phyloP scores from a whole-genome alignment of 2,329 filamentous ascomycete species.

The Ceratocystis papillata region DNA sequence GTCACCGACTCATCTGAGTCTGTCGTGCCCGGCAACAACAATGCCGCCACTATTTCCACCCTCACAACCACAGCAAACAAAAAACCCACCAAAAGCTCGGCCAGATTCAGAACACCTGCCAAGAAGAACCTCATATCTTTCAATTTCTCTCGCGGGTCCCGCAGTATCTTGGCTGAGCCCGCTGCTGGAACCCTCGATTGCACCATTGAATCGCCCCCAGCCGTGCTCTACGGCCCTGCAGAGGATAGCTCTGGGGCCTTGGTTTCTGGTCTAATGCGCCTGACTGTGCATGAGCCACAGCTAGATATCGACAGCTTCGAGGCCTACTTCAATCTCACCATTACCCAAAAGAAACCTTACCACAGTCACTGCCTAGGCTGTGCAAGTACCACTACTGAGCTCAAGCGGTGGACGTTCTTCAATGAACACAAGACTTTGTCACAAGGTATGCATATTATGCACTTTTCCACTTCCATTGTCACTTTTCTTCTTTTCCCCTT shows the following conservation, averaged over 20 bases:
- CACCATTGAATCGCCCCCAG: conserved; percentile 73
- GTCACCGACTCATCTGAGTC: conserved; percentile 33
- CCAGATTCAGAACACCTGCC: conserved; percentile 27
- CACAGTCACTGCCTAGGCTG: conserved; percentile 69
- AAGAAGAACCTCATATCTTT: conserved; percentile 36
- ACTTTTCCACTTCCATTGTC: background rate
- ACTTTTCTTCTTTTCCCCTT: background rate
- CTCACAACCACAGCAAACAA: conserved; percentile 31
- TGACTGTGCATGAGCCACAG: conserved; percentile 57
- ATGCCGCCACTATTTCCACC: conserved; percentile 36
- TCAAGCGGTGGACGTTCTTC: conserved; percentile 72
- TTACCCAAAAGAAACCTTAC: conserved; percentile 72
- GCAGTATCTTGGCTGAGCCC: conserved; percentile 34
- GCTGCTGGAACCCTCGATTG: conserved; percentile 40
- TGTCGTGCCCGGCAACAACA: conserved; percentile 30
- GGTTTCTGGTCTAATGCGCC: conserved; percentile 69
- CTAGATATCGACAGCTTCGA: conserved; percentile 61
- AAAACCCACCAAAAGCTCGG: conserved; percentile 22
- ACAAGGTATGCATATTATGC: conserved; percentile 35
- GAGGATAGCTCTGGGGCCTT: conserved; percentile 71
- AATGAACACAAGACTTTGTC: conserved; percentile 42
- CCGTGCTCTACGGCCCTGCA: conserved; percentile 69
- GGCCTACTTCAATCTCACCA: conserved; percentile 59
- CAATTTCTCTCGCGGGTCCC: conserved; percentile 19
- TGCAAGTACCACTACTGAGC: conserved; percentile 55